A percentile compares a stretch with the other conserved stretches of the same genome.
phyloP scores from a whole-genome alignment of 2,329 filamentous ascomycete species.

The Phyllosticta citrichinensis region DNA sequence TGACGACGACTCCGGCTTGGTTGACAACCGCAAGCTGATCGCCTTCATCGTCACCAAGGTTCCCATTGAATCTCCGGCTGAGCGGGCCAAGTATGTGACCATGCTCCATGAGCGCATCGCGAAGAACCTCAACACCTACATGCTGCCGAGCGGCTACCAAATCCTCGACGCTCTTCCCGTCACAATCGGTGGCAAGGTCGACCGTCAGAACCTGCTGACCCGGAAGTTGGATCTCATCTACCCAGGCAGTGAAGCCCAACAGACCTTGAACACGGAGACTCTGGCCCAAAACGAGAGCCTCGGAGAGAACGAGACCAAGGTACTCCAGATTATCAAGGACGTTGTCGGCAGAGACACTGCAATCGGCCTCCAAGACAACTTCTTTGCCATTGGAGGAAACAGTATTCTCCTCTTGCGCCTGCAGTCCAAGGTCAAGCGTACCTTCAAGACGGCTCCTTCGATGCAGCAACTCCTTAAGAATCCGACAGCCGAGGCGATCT shows the following conservation, averaged over 20 bases:
- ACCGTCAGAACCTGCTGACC: neutral
- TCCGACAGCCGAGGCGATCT: neutral
- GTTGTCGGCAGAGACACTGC: neutral
- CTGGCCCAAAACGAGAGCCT: neutral
- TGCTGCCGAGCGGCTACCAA: slow-evolving; percentile 2
- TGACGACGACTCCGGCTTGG: neutral
- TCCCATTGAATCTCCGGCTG: neutral
- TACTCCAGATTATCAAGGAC: neutral
- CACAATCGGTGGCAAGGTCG: neutral
- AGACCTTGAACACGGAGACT: neutral
- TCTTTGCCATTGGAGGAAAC: slow-evolving; percentile 29
- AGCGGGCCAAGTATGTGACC: slow-evolving; percentile 18
- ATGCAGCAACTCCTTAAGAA: neutral
- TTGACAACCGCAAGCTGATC: slow-evolving; percentile 17
- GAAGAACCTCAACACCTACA: neutral
- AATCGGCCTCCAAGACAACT: slow-evolving; percentile 13
- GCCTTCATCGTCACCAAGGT: slow-evolving; percentile 27
- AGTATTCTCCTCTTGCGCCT: slow-evolving; percentile 25
- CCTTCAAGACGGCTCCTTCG: neutral
- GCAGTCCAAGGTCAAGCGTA: neutral
- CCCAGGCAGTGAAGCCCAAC: neutral
- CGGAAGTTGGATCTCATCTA: neutral
- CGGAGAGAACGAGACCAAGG: neutral
- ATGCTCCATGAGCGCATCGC: slow-evolving; percentile 26
- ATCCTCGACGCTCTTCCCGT: neutral